Conservation (phyloP, 2,329 filamentous ascomycete genomes). For the Venturia aucupariae region DNA sequence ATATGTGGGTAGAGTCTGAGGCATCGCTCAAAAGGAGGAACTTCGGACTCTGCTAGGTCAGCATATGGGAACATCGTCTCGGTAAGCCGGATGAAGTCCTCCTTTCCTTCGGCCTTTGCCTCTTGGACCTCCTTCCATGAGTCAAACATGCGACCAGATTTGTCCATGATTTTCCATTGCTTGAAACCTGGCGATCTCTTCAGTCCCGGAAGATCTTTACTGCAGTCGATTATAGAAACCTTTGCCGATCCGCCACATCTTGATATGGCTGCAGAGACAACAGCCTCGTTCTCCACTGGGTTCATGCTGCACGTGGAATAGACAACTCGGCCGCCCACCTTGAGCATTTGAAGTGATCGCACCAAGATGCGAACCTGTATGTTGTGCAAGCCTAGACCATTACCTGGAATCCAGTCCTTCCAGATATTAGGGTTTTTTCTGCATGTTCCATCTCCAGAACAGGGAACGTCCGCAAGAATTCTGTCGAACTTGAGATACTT, state of each 20-base stretch:
- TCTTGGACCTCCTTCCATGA: slow-evolving; percentile 75
- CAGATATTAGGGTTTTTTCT: slow-evolving; percentile 91
- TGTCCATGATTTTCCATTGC: slow-evolving; percentile 87
- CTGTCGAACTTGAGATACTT: slow-evolving; percentile 93
- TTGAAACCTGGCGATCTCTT: slow-evolving; percentile 69
- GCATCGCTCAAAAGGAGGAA: slow-evolving; percentile 75
- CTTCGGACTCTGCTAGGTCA: slow-evolving; percentile 41
- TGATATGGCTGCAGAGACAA: slow-evolving; percentile 79
- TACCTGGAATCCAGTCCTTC: slow-evolving; percentile 88
- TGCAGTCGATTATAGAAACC: slow-evolving; percentile 78
- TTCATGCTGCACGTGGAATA: slow-evolving; percentile 99
- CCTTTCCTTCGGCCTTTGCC: slow-evolving; percentile 52
- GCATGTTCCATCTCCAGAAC: slow-evolving; percentile 87
- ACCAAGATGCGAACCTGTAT: slow-evolving; percentile 87
- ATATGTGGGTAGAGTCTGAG: slow-evolving; percentile 92
- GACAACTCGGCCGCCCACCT: slow-evolving; percentile 86
- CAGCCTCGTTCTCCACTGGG: slow-evolving; percentile 92
- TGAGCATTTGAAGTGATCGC: slow-evolving; percentile 88
- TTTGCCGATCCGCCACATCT: slow-evolving; percentile 76
- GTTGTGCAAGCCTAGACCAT: slow-evolving; percentile 74
- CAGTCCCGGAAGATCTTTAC: slow-evolving; percentile 63
- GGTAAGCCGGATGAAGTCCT: slow-evolving; percentile 56
- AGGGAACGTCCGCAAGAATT: slow-evolving; percentile 92
- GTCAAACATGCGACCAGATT: slow-evolving; percentile 66
- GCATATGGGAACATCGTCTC: slow-evolving; percentile 76